phyloP scores from a whole-genome alignment of 352 stramenopile genomes.

The Phytophthora parvispora region DNA sequence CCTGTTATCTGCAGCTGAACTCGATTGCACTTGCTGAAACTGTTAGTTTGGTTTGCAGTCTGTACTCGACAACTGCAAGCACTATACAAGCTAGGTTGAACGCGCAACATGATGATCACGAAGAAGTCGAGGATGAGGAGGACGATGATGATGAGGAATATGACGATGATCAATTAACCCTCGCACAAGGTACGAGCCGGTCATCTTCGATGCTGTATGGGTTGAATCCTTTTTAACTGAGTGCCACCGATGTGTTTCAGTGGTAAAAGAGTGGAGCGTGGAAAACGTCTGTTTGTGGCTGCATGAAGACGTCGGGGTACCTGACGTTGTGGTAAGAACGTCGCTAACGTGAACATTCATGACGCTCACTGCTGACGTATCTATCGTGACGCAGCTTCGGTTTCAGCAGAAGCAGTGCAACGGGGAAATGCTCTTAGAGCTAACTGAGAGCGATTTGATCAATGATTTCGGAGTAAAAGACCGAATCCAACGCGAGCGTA shows the following conservation, averaged over 20 bases:
- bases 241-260: constrained; percentile 19
- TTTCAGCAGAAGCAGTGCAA: constrained; percentile 79
- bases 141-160: constrained; percentile 59
- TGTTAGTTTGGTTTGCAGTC: constrained; percentile 1
- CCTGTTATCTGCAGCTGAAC: neutral
- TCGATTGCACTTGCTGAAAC: neutral
- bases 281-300: constrained; percentile 88
- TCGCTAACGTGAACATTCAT: neutral
- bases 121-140: constrained; percentile 49
- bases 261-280: constrained; percentile 84
- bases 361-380: neutral
- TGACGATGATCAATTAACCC: constrained; percentile 63
- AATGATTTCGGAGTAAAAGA: constrained; percentile 83
- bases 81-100: constrained; percentile 7
- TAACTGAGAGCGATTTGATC: constrained; percentile 82
- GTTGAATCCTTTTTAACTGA: constrained; percentile 2
- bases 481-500: constrained; percentile 70
- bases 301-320: constrained; percentile 77
- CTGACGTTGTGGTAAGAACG: constrained; percentile 69
- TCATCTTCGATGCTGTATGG: neutral
- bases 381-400: constrained; percentile 43
- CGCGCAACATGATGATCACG: constrained; percentile 27
- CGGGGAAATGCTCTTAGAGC: constrained; percentile 73
- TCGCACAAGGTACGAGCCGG: constrained; percentile 58
- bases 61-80: constrained; percentile 8